Evolutionary conservation across 2,329 filamentous ascomycete species (phyloP), one percentile per base, ranked within the genome.

Genomic region (Fusarium sp.): DNA sequence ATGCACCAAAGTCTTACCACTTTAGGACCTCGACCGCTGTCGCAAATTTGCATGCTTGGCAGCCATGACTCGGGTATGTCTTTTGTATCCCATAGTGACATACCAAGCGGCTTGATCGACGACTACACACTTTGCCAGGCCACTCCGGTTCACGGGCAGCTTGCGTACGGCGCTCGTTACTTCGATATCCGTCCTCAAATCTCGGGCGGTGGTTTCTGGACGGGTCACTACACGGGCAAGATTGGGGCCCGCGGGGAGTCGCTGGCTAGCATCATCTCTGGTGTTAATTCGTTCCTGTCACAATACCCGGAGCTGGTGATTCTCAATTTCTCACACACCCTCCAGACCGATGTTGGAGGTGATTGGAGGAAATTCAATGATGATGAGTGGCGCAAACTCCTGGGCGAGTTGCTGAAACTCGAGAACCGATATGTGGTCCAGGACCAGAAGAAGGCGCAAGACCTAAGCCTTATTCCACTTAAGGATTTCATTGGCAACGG

Each of bases 181-280:
- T 37, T 50, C 10, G 48, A 50, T 23, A n/a, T 50, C n/a, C 48
- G 48, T 50, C 48, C 48, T 37, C 48, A 37, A 37, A 50, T 50
- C 48, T 50, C 48, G 10, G 48, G 32, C 11, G 33, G 48, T 37
- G 48, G 20, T 23, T 50, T 50, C 33, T 50, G 48, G 48, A 50
- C 48, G 6, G 48, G 48, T 50, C 48, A 50, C 33, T 50, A 50
- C 20, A 37, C 48, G n/a, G 33, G 48, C 20, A 50, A 50, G 33
- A 50, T 50, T 37, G 48, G 48, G 13, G 48, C 32, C 48, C 48
- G 48, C 48, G 48, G 48, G 20, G 48, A 50, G 48, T 37, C 33
- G 12, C 33, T 50, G 48, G 48, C 48, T 8, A 50, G 32, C 48
- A 50, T 38, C 15, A 50, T 50, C 17, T 37, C 48, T 26, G 33